Percentiles rank a stretch among this genome's conserved stretches.
phyloP scores from a whole-genome alignment of 2,329 filamentous ascomycete genomes.

The Onygenales sp. region DNA sequence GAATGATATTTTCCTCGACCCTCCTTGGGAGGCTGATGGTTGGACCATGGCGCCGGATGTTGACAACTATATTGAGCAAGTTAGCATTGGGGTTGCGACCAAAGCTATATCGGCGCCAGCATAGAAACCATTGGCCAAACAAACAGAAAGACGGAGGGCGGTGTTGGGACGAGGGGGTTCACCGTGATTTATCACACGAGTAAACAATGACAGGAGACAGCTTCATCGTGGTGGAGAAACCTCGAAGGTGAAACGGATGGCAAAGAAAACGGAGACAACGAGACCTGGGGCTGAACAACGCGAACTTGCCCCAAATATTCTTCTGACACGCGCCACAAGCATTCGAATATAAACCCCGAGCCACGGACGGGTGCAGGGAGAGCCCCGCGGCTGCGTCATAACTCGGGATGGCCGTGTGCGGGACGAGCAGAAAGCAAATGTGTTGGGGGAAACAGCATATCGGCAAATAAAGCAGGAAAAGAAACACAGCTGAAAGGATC shows the following conservation, averaged over 20 bases:
- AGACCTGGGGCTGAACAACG: not conserved
- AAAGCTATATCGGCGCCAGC: not conserved
- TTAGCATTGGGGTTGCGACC: slow-evolving; percentile 3
- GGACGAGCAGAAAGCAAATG: not conserved
- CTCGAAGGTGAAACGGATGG: not conserved
- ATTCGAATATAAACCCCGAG: not conserved
- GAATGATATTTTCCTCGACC: slow-evolving; percentile 91
- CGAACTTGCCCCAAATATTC: not conserved
- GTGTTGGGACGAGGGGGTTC: not conserved
- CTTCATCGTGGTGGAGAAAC: not conserved
- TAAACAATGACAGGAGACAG: not conserved
- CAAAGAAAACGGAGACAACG: not conserved
- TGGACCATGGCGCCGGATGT: slow-evolving; percentile 28
- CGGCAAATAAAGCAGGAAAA: not conserved
- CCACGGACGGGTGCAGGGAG: not conserved
- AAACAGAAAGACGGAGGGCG: not conserved
- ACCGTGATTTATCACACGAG: not conserved
- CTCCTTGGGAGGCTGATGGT: slow-evolving; percentile 39
- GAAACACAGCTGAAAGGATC: not conserved
- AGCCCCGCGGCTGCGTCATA: not conserved
- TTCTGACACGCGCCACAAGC: not conserved
- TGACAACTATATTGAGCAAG: not conserved
- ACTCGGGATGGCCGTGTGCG: not conserved
- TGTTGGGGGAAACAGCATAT: not conserved
- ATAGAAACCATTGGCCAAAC: not conserved